Base-by-base conservation (phyloP, 768 basidiomycete species). In the Plicaturopsis crispa region DNA sequence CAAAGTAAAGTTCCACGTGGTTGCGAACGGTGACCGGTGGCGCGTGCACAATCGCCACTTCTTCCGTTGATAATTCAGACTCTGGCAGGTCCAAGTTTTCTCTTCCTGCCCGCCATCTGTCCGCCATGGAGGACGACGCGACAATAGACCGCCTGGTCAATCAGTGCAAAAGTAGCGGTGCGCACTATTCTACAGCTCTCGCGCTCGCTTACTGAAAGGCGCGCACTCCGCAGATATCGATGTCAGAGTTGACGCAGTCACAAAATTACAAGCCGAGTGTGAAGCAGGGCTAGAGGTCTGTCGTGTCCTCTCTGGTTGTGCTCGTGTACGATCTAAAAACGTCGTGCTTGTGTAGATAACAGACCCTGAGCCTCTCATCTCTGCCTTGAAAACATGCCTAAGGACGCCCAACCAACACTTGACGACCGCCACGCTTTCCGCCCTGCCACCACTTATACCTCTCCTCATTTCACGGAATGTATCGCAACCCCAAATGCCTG, bases 391-490 rank as follows among this genome's bases (percentile, higher is more conserved):
- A 58, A 51, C 78, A 24, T 86, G 79, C 48, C 71, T 92, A 48
- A 76, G 85, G 48, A 79, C 79, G 31, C 72, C 87, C 33, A 89
- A 92, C 61, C 79, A 86, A 52, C 86, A 89, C 50, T 65, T 93
- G 28, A 75, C 80, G 6, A 78, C 77, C 39, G 88, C 89, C 24
- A 80, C 87, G 21, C 65, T 92, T 48, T 70, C 75, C 41, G 76
- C 75, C 22, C 62, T 92, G 24, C 80, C 80, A 12, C 65, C 78
- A 6, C 63, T 84, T 39, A 69, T 86, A 24, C 77, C 78, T 18
- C 67, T 80, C 32, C 66, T 89, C 40, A 60, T 84, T 37, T 33
- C 55, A 35, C 52, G 54, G 22, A 49, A 48, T 44, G 54, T 35
- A 46, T 41, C 57, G 47, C 53, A 69, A 16, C 66, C 71, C 35